Evolutionary conservation across 495 filamentous ascomycete species (phyloP), one percentile per base, ranked within the genome.

Genomic region (Xylaria flabelliformis): DNA sequence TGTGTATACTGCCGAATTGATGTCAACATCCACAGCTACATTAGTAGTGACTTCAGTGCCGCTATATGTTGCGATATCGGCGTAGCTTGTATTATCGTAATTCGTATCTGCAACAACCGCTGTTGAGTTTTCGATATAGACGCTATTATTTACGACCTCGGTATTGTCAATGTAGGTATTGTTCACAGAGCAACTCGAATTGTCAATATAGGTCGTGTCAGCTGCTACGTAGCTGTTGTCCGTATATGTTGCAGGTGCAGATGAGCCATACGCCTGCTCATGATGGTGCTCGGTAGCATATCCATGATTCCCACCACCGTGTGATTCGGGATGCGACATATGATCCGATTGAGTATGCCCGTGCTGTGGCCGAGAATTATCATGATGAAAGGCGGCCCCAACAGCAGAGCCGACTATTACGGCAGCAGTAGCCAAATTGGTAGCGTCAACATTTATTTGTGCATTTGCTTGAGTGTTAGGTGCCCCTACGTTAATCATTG

Each of bases 281-380:
- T 77, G 71, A 48, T 75, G 67, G 19, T 66, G 7, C 26, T 75
- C 73, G 0, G 63, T 62, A 21, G 42, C 32, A 48, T 70, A 69
- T 51, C 36, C 67, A 42, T 73, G 59, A 42, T 29, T 59, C 19
- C 64, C 70, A 19, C 39, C 56, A 9, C 64, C 41, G 13, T 69
- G 17, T 13, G 70, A 61, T 13, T 71, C 74, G 26, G 59, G 29
- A 42, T 76, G 70, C 3, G 29, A 13, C 13, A 19, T 17, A 9
- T 63, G 63, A 10, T 65, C 51, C n/a, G 58, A 21, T 61, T 69
- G 65, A 36, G 15, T 63, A 48, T 71, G 51, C n/a, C 56, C 64
- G 13, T 71, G 68, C 51, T 72, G 70, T 53, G 53, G 72, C 36
- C 70, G 66, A 51, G 50, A n/a, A 56, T 21, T 36, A 4, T 48